Percentiles rank a stretch among this genome's conserved stretches.
phyloP scores from a whole-genome alignment of 805 yeast species.

The Saturnispora ahearnii region DNA sequence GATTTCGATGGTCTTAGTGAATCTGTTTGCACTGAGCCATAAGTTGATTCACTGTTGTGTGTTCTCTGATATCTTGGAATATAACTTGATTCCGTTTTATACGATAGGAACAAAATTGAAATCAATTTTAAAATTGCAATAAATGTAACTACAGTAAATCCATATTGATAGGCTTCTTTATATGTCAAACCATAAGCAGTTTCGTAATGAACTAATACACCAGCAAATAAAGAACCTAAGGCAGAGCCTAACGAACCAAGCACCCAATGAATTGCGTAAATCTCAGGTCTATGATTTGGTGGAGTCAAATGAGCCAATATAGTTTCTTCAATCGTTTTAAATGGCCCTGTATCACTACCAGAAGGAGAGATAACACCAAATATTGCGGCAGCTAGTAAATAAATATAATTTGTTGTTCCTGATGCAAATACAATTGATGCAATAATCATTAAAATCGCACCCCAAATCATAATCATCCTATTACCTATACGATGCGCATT shows the following conservation, averaged over 20 bases:
- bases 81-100: conserved; percentile 40
- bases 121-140: conserved; percentile 46
- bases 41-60: not conserved
- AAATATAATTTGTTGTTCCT: conserved; percentile 38
- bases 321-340: conserved; percentile 78
- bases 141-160: conserved; percentile 48
- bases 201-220: conserved; percentile 44
- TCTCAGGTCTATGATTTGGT: conserved; percentile 52
- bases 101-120: conserved; percentile 42
- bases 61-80: conserved; percentile 18
- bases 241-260: conserved; percentile 68
- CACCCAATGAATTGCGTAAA: conserved; percentile 67
- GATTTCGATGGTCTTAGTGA: not conserved
- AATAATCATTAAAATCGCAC: conserved; percentile 56
- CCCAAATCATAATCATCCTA: conserved; percentile 50
- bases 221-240: conserved; percentile 57
- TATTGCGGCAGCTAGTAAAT: conserved; percentile 62
- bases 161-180: conserved; percentile 42
- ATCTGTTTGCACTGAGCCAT: not conserved
- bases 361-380: conserved; percentile 83
- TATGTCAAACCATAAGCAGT: conserved; percentile 26
- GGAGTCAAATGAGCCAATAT: conserved; percentile 73
- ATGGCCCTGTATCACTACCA: conserved; percentile 89
- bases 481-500: conserved; percentile 67
- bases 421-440: conserved; percentile 61